phyloP scores from a whole-genome alignment of 73 alveolate genomes.

The Paramecium pentaurelia region DNA sequence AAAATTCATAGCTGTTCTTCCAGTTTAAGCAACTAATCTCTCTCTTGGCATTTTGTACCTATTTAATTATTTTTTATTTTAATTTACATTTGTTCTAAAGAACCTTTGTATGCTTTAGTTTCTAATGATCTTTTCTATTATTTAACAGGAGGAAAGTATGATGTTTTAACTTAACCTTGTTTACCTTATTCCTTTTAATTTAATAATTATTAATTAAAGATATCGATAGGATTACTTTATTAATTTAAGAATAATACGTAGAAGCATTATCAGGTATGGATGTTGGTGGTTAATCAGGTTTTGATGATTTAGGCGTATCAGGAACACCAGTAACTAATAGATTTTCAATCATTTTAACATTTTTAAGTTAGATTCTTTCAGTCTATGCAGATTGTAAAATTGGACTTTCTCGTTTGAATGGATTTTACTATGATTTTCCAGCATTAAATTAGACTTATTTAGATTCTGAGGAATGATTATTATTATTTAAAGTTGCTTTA shows the following conservation, averaged over 20 bases:
- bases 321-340: neutral
- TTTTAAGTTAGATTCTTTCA: neutral
- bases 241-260: neutral
- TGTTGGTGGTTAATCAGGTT: neutral
- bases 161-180: neutral
- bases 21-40: neutral
- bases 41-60: constrained; percentile 28
- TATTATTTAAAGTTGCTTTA: neutral
- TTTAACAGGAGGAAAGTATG: neutral
- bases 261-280: neutral
- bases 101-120: constrained; percentile 7
- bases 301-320: neutral
- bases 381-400: neutral
- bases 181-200: neutral
- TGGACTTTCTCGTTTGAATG: neutral
- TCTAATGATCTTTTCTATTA: neutral
- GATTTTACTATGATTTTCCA: neutral
- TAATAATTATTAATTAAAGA: neutral
- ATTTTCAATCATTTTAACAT: constrained; percentile 36
- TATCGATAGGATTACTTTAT: constrained; percentile 11
- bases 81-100: neutral
- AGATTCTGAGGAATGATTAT: neutral
- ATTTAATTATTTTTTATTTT: neutral
- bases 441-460: neutral
- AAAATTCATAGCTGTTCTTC: neutral